These are phyloP conservation scores for Orbilia ellipsospora DNA, from an alignment of 2,329 filamentous ascomycete species.

Conservation along the genomic window DNA sequence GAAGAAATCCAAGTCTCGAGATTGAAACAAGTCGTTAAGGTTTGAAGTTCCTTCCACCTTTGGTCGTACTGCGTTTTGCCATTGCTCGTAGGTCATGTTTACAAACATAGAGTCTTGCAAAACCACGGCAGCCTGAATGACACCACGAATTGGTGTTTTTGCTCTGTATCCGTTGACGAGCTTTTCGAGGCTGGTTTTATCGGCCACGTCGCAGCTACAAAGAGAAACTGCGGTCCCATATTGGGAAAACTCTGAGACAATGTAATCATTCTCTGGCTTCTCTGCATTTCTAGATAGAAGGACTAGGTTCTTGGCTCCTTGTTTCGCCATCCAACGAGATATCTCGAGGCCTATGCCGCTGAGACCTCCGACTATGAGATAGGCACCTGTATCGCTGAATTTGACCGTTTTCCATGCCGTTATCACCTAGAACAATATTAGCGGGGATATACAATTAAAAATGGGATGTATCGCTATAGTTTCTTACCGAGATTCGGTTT, in stretches of 20 bases:
- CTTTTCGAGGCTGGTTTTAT: slow-evolving; percentile 8
- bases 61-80: slow-evolving; percentile 66
- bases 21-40: slow-evolving; percentile 65
- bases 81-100: slow-evolving; percentile 61
- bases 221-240: not conserved
- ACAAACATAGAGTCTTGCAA: slow-evolving; percentile 44
- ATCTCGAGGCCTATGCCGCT: slow-evolving; percentile 9
- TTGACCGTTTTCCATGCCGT: not conserved
- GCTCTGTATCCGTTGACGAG: not conserved
- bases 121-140: slow-evolving; percentile 61
- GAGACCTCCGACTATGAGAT: slow-evolving; percentile 9
- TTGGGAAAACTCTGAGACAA: not conserved
- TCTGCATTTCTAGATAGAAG: slow-evolving; percentile 1
- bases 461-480: not conserved
- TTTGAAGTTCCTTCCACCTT: slow-evolving; percentile 70
- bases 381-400: not conserved
- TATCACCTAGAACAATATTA: not conserved
- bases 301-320: slow-evolving; percentile 11
- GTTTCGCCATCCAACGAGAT: not conserved
- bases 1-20: slow-evolving; percentile 63
- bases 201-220: slow-evolving; percentile 38
- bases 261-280: not conserved
- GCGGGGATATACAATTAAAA: not conserved
- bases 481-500: not conserved
- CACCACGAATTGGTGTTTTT: slow-evolving; percentile 58